Conservation (phyloP, 2,329 filamentous ascomycete species). For the Verticillium longisporum region DNA sequence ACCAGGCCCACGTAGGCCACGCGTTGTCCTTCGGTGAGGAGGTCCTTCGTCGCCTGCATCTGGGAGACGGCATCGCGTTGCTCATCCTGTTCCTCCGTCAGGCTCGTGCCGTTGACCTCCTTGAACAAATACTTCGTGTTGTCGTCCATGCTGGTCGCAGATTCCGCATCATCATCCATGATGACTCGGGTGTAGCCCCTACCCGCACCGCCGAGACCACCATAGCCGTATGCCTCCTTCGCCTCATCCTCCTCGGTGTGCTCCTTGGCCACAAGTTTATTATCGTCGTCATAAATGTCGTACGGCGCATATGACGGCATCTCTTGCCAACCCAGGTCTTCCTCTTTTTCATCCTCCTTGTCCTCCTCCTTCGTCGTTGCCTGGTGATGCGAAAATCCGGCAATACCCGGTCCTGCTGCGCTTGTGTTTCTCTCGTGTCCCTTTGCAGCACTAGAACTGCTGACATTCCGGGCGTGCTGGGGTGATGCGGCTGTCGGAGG, state of each 20-base stretch:
- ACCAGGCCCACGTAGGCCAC: constrained; percentile 94
- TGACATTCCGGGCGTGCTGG: neutral
- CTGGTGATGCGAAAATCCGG: constrained; percentile 88
- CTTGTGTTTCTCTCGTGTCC: constrained; percentile 23
- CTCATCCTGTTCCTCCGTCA: constrained; percentile 67
- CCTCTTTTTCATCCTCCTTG: constrained; percentile 52
- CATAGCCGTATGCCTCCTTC: constrained; percentile 63
- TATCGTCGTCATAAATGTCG: constrained; percentile 93
- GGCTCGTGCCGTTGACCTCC: constrained; percentile 52
- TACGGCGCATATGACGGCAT: constrained; percentile 93
- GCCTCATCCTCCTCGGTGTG: constrained; percentile 63
- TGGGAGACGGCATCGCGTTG: constrained; percentile 81
- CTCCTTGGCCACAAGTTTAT: constrained; percentile 78
- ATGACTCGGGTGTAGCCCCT: constrained; percentile 96
- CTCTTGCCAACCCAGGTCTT: constrained; percentile 63
- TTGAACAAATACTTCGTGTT: constrained; percentile 96
- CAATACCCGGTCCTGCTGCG: constrained; percentile 26
- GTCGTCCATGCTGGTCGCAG: constrained; percentile 92
- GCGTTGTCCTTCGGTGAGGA: constrained; percentile 89
- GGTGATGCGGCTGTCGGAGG: neutral
- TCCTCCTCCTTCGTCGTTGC: constrained; percentile 52
- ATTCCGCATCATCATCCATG: constrained; percentile 89
- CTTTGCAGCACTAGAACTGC: neutral
- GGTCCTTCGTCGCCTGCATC: constrained; percentile 90
- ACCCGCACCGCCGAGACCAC: constrained; percentile 76